Evolutionary conservation across 2,329 filamentous ascomycete genomes (phyloP).

Genomic region (Aspergillus sp.): DNA sequence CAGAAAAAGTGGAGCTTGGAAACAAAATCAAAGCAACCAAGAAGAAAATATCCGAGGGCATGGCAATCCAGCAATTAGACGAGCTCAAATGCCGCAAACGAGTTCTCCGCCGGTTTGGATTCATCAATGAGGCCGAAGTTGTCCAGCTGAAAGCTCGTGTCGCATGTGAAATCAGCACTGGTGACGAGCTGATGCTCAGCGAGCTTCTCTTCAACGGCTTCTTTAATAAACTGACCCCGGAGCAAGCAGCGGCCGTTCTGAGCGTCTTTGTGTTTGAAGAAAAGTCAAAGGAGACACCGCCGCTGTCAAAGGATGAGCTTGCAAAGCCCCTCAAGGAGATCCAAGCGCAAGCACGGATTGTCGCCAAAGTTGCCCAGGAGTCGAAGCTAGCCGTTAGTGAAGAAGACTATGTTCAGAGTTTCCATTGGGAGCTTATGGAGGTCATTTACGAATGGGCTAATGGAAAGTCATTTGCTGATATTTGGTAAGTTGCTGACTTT

Average conservation of each 20-base stretch:
- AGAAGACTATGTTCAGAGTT: slow-evolving; percentile 84
- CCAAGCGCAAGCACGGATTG: slow-evolving; percentile 80
- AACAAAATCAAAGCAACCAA: slow-evolving; percentile 86
- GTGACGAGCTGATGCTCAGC: slow-evolving; percentile 89
- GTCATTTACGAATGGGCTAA: slow-evolving; percentile 92
- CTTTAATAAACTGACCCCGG: slow-evolving; percentile 92
- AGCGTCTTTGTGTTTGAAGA: slow-evolving; percentile 98
- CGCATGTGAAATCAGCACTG: slow-evolving; percentile 96
- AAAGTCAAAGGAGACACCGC: slow-evolving; percentile 75
- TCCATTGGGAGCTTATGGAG: slow-evolving; percentile 97
- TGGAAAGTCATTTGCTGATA: slow-evolving; percentile 86
- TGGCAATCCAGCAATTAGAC: slow-evolving; percentile 90
- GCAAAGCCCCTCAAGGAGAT: slow-evolving; percentile 85
- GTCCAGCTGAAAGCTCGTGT: slow-evolving; percentile 97
- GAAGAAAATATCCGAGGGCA: slow-evolving; percentile 81
- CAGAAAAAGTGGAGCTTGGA: slow-evolving; percentile 73
- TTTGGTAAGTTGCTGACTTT: slow-evolving; percentile 71
- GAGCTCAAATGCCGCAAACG: slow-evolving; percentile 96
- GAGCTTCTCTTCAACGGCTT: slow-evolving; percentile 96
- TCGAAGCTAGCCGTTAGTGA: slow-evolving; percentile 94
- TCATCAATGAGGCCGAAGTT: slow-evolving; percentile 94
- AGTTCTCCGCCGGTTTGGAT: slow-evolving; percentile 88
- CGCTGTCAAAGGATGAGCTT: slow-evolving; percentile 76
- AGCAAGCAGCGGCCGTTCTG: slow-evolving; percentile 82
- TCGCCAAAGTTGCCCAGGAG: slow-evolving; percentile 93